Conservation (phyloP, 2,329 filamentous ascomycete species). For the Ophiocordyceps australis region DNA sequence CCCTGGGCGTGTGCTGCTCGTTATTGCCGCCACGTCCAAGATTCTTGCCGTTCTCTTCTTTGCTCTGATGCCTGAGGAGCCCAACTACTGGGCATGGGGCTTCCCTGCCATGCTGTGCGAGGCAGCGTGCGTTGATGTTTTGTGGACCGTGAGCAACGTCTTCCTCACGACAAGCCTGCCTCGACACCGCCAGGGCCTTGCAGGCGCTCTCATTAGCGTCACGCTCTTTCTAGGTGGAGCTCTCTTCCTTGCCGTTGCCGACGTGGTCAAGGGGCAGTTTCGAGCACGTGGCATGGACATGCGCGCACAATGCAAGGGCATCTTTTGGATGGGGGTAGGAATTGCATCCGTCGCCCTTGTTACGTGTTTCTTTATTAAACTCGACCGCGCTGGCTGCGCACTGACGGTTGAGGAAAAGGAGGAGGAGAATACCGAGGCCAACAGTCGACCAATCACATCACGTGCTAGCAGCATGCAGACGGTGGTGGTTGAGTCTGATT, state of each 20-base stretch:
- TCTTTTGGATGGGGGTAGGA: conserved; percentile 42
- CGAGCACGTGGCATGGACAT: conserved; percentile 21
- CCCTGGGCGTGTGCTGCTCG: conserved; percentile 30
- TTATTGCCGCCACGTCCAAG: conserved; percentile 31
- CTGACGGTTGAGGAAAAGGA: conserved; percentile 6
- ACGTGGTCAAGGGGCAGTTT: conserved; percentile 28
- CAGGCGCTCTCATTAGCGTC: conserved; percentile 44
- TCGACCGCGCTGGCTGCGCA: conserved; percentile 7
- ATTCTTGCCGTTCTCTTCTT: conserved; percentile 33
- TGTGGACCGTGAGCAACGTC: conserved; percentile 47
- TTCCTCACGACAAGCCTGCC: conserved; percentile 49
- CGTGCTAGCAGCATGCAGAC: not conserved
- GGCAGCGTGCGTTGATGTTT: conserved; percentile 47
- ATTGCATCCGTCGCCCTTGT: conserved; percentile 26
- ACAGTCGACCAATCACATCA: too few species aligned
- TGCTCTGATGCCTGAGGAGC: conserved; percentile 31
- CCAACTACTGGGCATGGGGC: conserved; percentile 44
- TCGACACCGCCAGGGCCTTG: conserved; percentile 39
- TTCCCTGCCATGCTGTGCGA: conserved; percentile 42
- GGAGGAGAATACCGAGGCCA: not conserved
- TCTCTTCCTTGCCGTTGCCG: conserved; percentile 43
- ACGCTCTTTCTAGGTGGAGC: conserved; percentile 45
- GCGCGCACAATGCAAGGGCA: conserved; percentile 34
- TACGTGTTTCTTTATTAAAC: conserved; percentile 13
- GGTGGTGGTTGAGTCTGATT: conserved; percentile 1